Percentiles rank a stretch among this genome's conserved stretches.
Evolutionary conservation across 2,329 filamentous ascomycete species (phyloP).

Genomic region (Chalaropsis ovoidea): DNA sequence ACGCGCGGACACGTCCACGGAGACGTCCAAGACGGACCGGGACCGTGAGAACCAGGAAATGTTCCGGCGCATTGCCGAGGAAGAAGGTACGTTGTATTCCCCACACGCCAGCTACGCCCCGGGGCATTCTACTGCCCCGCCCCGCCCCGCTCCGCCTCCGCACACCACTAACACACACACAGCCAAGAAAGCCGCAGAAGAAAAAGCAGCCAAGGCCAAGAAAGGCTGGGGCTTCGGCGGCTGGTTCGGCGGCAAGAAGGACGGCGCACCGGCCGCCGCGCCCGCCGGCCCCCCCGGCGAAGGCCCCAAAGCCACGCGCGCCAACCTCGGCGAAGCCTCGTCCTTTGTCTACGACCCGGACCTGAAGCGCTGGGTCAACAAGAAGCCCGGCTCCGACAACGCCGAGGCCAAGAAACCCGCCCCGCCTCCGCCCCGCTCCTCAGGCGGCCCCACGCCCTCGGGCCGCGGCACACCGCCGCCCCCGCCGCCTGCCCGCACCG

Average conservation of each 20-base stretch:
- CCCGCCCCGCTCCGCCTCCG: not conserved
- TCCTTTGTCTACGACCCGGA: slow-evolving; percentile 91
- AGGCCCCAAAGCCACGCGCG: slow-evolving; percentile 64
- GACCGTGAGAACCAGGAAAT: slow-evolving; percentile 76
- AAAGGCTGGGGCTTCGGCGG: slow-evolving; percentile 72
- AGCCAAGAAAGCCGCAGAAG: slow-evolving; percentile 52
- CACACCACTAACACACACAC: slow-evolving; percentile 4
- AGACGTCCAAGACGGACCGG: slow-evolving; percentile 51
- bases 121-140: no score
- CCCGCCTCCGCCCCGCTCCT: slow-evolving; percentile 66
- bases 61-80: slow-evolving; percentile 72
- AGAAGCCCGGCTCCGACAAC: slow-evolving; percentile 65
- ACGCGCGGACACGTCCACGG: slow-evolving; percentile 41
- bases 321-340: slow-evolving; percentile 88
- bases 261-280: slow-evolving; percentile 33
- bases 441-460: slow-evolving; percentile 37
- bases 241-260: slow-evolving; percentile 72
- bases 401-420: slow-evolving; percentile 52
- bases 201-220: slow-evolving; percentile 37
- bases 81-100: slow-evolving; percentile 47
- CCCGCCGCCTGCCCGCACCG: slow-evolving; percentile 27
- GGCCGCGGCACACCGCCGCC: slow-evolving; percentile 31
- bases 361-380: slow-evolving; percentile 97
- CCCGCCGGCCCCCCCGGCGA: slow-evolving; percentile 33
- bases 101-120: not conserved